A percentile compares a stretch with the other conserved stretches of the same genome.
Conservation (phyloP, 2,329 filamentous ascomycete genomes). For the Trichoderma citrinoviride region DNA sequence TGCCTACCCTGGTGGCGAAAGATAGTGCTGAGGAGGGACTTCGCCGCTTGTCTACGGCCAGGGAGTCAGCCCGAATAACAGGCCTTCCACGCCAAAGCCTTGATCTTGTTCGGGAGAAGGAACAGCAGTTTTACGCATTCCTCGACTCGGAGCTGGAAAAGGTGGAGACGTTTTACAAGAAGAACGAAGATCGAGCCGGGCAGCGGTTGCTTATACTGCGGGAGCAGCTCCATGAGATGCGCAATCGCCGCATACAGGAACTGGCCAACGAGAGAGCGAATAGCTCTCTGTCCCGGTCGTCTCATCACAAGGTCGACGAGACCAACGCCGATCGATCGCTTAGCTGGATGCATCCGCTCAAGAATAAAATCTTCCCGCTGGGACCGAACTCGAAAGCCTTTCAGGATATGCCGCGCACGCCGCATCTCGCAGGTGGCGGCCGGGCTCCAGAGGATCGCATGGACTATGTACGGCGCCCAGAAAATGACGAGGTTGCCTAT, state of each 20-base stretch:
- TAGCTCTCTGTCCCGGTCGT: constrained; percentile 23
- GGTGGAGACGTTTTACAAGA: constrained; percentile 83
- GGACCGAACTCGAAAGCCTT: constrained; percentile 61
- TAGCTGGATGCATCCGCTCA: constrained; percentile 53
- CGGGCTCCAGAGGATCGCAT: constrained; percentile 36
- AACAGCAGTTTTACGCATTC: constrained; percentile 85
- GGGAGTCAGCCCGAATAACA: constrained; percentile 7
- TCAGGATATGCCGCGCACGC: constrained; percentile 53
- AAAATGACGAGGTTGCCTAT: constrained; percentile 66
- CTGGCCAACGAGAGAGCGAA: constrained; percentile 47
- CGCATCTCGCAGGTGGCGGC: constrained; percentile 36
- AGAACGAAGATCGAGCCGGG: constrained; percentile 83
- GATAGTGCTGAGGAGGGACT: constrained; percentile 25
- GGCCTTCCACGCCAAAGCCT: constrained; percentile 36
- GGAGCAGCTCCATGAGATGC: constrained; percentile 89
- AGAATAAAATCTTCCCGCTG: constrained; percentile 52
- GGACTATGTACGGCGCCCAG: constrained; percentile 53
- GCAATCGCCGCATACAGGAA: constrained; percentile 76
- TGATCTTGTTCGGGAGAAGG: constrained; percentile 66
- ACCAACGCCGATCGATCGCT: constrained; percentile 32
- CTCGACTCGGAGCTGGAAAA: constrained; percentile 84
- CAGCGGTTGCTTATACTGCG: constrained; percentile 67
- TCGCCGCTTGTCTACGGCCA: constrained; percentile 37
- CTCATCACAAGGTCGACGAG: constrained; percentile 22
- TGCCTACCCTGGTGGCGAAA: constrained; percentile 21